Conservation (phyloP, 257 asterid species). For the Nyctanthes arbortristis region DNA sequence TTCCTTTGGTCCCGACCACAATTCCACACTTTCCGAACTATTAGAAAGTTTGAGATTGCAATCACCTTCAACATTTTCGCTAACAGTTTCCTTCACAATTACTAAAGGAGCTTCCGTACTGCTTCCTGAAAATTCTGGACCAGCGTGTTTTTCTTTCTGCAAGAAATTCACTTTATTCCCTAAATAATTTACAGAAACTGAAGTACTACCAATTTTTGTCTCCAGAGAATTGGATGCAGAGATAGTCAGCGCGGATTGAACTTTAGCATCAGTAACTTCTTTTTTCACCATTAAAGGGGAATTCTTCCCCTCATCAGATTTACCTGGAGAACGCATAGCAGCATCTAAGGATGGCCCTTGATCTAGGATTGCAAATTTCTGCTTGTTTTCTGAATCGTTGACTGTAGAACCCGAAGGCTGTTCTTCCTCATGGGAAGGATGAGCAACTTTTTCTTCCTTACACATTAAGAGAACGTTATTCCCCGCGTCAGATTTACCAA, state of each 20-base stretch:
- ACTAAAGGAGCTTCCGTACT: constrained; percentile 14
- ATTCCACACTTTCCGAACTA: constrained; percentile 36
- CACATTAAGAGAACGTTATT: background rate
- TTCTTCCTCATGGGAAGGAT: background rate
- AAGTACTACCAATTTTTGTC: constrained; percentile 26
- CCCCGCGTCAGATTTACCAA: background rate
- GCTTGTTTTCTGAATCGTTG: constrained; percentile 24
- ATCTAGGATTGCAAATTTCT: constrained; percentile 28
- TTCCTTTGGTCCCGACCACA: constrained; percentile 45
- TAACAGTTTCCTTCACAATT: constrained; percentile 39
- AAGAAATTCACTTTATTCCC: constrained; percentile 26
- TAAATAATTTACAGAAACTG: constrained; percentile 24
- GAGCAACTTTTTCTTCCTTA: background rate
- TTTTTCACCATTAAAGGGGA: constrained; percentile 32
- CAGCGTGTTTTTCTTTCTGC: constrained; percentile 29
- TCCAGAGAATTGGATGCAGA: constrained; percentile 28
- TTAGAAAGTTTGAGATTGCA: constrained; percentile 29
- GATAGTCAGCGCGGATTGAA: constrained; percentile 12
- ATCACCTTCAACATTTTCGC: constrained; percentile 34
- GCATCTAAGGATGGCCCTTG: constrained; percentile 28
- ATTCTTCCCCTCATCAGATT: constrained; percentile 37
- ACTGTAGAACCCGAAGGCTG: background rate
- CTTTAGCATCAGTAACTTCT: constrained; percentile 26
- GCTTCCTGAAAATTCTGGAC: constrained; percentile 24
- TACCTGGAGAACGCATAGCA: constrained; percentile 23